Evolutionary conservation across 164 flowering plant genomes (phyloP).

Genomic region (Tetracentron sinense): DNA sequence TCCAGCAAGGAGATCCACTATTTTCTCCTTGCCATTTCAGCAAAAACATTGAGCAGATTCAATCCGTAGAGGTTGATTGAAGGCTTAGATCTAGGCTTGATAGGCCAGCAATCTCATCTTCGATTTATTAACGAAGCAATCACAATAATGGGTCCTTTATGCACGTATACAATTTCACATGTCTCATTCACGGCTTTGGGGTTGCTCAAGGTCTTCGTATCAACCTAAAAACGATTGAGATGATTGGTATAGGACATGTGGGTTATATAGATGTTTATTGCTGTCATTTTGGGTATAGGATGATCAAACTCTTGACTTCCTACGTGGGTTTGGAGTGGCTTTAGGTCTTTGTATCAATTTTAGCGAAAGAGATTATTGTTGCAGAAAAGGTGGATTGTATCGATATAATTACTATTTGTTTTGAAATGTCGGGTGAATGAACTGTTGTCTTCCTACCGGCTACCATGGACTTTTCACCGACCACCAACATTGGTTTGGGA

Average conservation of each 20-base stretch:
- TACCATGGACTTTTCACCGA: too few species aligned
- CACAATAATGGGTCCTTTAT: background rate
- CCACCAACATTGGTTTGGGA: too few species aligned
- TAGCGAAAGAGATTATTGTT: background rate
- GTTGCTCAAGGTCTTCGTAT: background rate
- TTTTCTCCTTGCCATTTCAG: background rate
- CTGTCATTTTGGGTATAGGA: background rate
- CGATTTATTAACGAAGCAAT: background rate
- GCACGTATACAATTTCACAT: background rate
- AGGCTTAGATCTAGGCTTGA: background rate
- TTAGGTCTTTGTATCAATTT: background rate
- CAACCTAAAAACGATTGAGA: background rate
- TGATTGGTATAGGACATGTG: background rate
- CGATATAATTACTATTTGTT: too few species aligned
- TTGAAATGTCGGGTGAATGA: too few species aligned
- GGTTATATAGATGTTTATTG: background rate
- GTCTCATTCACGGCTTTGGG: background rate
- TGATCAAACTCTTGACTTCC: background rate
- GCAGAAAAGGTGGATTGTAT: too few species aligned
- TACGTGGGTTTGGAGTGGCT: background rate
- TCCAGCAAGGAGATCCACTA: background rate
- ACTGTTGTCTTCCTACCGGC: too few species aligned
- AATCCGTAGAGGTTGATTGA: background rate
- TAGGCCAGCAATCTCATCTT: background rate
- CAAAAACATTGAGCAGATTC: background rate